These are phyloP conservation scores for Gremmenia infestans DNA, from an alignment of 2,329 filamentous ascomycete genomes.

Conservation along the genomic window DNA sequence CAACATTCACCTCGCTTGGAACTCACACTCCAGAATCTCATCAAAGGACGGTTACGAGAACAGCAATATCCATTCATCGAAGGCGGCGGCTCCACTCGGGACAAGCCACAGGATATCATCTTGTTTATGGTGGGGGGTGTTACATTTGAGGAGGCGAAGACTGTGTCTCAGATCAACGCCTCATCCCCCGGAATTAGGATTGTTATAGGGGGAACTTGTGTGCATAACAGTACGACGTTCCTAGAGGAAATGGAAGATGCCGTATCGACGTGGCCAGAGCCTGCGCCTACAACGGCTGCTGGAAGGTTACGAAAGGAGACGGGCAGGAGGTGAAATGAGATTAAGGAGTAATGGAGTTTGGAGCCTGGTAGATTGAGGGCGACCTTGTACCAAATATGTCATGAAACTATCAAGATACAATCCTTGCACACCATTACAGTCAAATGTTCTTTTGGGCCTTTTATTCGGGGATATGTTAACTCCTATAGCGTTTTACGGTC, in stretches of 20 bases:
- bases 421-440: background rate
- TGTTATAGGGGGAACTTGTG: constrained; percentile 79
- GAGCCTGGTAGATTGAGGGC: background rate
- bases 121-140: constrained; percentile 91
- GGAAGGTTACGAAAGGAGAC: constrained; percentile 32
- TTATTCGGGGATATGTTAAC: no score
- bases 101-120: constrained; percentile 95
- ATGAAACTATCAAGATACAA: background rate
- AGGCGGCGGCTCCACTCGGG: constrained; percentile 75
- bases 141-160: constrained; percentile 96
- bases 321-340: constrained; percentile 22
- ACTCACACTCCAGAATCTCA: constrained; percentile 81
- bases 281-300: constrained; percentile 32
- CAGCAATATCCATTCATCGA: constrained; percentile 92
- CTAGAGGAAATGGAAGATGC: constrained; percentile 89
- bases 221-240: constrained; percentile 86
- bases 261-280: constrained; percentile 79
- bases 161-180: constrained; percentile 90
- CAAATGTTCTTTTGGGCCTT: no score
- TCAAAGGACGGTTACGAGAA: constrained; percentile 84
- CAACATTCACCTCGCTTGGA: constrained; percentile 91
- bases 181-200: constrained; percentile 83
- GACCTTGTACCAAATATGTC: background rate
- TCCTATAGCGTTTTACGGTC: no score
- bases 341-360: constrained; percentile 3